Conservation (phyloP, 352 stramenopile species). For the Halophytophthora batemanensis region DNA sequence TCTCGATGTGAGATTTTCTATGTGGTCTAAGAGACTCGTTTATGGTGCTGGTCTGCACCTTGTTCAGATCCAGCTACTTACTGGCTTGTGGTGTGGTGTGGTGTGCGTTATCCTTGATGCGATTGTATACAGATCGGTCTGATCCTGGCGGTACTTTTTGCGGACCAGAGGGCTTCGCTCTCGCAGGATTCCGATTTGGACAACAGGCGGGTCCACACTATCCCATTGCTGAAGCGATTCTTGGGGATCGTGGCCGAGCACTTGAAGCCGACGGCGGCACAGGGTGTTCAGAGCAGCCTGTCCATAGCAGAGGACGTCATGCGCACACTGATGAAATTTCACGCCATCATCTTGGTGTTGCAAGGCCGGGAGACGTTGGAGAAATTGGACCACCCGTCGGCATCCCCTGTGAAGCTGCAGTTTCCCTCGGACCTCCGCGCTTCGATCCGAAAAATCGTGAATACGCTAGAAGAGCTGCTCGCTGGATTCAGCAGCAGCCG, state of each 20-base stretch:
- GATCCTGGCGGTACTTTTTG: slow-evolving; percentile 36
- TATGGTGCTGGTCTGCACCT: slow-evolving; percentile 15
- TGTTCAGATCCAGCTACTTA: too few species aligned
- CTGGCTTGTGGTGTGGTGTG: too few species aligned
- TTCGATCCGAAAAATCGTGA: slow-evolving; percentile 53
- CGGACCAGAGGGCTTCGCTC: slow-evolving; percentile 13
- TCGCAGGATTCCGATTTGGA: slow-evolving; percentile 6
- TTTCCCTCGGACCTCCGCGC: slow-evolving; percentile 56
- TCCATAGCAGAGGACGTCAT: slow-evolving; percentile 33
- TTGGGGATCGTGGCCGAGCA: slow-evolving; percentile 49
- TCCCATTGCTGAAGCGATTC: slow-evolving; percentile 42
- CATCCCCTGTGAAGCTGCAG: slow-evolving; percentile 54
- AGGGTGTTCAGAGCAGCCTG: slow-evolving; percentile 31
- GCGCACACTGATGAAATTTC: slow-evolving; percentile 40
- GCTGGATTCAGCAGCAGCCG: slow-evolving; percentile 13
- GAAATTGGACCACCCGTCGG: slow-evolving; percentile 45
- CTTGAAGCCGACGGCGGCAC: slow-evolving; percentile 37
- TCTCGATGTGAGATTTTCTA: slow-evolving; percentile 34
- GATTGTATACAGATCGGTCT: slow-evolving; percentile 31
- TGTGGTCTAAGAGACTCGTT: neutral
- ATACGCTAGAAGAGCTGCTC: slow-evolving; percentile 33
- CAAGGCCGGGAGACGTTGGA: slow-evolving; percentile 41
- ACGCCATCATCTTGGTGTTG: slow-evolving; percentile 65
- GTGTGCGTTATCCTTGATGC: neutral
- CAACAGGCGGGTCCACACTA: slow-evolving; percentile 11